Evolutionary conservation across 2,329 filamentous ascomycete species (phyloP).

Genomic region (Scorias spongiosa): DNA sequence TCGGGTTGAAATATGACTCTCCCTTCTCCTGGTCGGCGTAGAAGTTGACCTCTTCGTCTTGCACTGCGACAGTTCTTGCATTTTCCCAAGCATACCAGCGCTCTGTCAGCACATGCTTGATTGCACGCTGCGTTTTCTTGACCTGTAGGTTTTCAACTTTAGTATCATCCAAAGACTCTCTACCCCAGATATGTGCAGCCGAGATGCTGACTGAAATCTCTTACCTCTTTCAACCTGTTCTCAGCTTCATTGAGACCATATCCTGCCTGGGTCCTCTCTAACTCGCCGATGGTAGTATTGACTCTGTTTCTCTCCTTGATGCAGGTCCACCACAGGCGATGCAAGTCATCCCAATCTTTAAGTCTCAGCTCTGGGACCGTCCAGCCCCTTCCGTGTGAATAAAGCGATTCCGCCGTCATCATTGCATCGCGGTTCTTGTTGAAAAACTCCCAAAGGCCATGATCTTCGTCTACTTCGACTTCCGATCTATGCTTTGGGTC

Average conservation of each 20-base stretch:
- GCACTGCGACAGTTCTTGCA: constrained; percentile 48
- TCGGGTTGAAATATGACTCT: constrained; percentile 13
- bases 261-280: constrained; percentile 49
- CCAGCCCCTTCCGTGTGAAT: constrained; percentile 68
- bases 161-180: not conserved
- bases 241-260: constrained; percentile 58
- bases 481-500: constrained; percentile 41
- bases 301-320: constrained; percentile 81
- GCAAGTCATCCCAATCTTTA: constrained; percentile 89
- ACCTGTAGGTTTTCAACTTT: constrained; percentile 37
- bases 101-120: constrained; percentile 76
- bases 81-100: constrained; percentile 79
- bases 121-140: constrained; percentile 59
- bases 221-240: constrained; percentile 50
- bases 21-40: constrained; percentile 21
- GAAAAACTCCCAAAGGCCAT: constrained; percentile 92
- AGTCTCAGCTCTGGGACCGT: constrained; percentile 66
- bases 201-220: constrained; percentile 11
- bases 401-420: constrained; percentile 54
- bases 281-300: constrained; percentile 59
- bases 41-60: constrained; percentile 53
- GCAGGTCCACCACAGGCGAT: constrained; percentile 88
- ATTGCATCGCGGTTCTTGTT: constrained; percentile 52
- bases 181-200: not conserved
- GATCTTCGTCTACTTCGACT: constrained; percentile 50